Evolutionary conservation across 768 basidiomycete species (phyloP).

Genomic region (Lactarius vividus): DNA sequence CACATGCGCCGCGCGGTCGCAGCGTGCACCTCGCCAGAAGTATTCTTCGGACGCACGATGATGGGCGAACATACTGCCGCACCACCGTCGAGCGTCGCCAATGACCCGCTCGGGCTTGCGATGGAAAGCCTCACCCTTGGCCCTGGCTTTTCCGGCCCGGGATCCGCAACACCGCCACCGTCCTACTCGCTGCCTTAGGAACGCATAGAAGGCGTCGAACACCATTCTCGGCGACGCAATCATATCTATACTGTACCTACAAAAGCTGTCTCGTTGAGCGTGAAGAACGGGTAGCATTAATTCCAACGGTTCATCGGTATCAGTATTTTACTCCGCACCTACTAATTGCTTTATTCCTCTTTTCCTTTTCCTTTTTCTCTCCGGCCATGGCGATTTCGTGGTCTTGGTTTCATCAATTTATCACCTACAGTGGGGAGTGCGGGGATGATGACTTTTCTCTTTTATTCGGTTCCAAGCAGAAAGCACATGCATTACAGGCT

Average conservation of each 20-base stretch:
- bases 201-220: neutral
- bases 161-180: slow-evolving; percentile 21
- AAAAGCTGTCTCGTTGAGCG: neutral
- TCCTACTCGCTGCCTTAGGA: slow-evolving; percentile 21
- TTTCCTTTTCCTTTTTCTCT: neutral
- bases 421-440: neutral
- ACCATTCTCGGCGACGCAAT: neutral
- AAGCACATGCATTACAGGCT: neutral
- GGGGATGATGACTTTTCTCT: neutral
- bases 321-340: neutral
- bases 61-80: slow-evolving; percentile 37
- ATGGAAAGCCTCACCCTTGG: slow-evolving; percentile 37
- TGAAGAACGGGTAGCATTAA: neutral
- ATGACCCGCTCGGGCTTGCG: slow-evolving; percentile 41
- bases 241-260: neutral
- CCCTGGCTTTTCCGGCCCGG: slow-evolving; percentile 11
- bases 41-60: slow-evolving; percentile 64
- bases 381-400: neutral
- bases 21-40: slow-evolving; percentile 89
- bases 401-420: neutral
- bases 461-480: neutral
- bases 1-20: slow-evolving; percentile 96
- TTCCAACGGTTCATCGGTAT: neutral
- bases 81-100: slow-evolving; percentile 34
- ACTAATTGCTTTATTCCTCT: neutral